Base-by-base conservation (phyloP, 768 basidiomycete genomes). In the Suillus clintonianus region DNA sequence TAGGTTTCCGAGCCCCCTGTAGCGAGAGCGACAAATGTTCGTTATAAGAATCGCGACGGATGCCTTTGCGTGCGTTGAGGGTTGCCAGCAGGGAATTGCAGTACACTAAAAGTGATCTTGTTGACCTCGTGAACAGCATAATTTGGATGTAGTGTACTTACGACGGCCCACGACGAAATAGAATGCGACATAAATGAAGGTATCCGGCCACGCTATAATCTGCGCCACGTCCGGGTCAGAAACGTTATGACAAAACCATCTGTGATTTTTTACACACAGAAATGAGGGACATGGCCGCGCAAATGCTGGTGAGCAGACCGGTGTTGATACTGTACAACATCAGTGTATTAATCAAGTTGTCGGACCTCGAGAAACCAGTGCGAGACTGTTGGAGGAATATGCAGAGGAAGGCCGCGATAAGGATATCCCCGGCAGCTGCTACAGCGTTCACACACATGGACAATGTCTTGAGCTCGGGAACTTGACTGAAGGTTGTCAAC, bases 41-140 rank as follows among this genome's bases (percentile, higher is more conserved):
- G n/a, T 45, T 27, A 17, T 2, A 32, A 41, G 41, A 36, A 34
- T 39, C n/a, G 30, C 36, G 24, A 15, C 82, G 80, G 64, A 84
- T 82, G 75, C 76, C 78, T 56, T 81, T 81, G 8, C 83, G 74
- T 15, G 82, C 83, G 53, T 85, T 85, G 56, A 84, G 78, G 0
- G 83, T 84, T 4, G 84, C 83, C 14, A 85, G 78, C 45, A 85
- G 80, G 13, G 83, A 82, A 70, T 85, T 85, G n/a, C 82, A 81
- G 68, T 85, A 85, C 0, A 85, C 83, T 85, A 27, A 5, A 17
- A 39, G 37, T 36, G 39, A 67, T 63, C 14, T 34, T 54, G 57
- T 37, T 66, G 50, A 53, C 15, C 15, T 30, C 45, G 9, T 11
- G 24, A 41, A 42, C 4, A 37, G 3, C 4, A 61, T 11, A 3